These are phyloP conservation scores for Phytophthora vignae DNA, from an alignment of 352 stramenopile species.

Conservation along the genomic window DNA sequence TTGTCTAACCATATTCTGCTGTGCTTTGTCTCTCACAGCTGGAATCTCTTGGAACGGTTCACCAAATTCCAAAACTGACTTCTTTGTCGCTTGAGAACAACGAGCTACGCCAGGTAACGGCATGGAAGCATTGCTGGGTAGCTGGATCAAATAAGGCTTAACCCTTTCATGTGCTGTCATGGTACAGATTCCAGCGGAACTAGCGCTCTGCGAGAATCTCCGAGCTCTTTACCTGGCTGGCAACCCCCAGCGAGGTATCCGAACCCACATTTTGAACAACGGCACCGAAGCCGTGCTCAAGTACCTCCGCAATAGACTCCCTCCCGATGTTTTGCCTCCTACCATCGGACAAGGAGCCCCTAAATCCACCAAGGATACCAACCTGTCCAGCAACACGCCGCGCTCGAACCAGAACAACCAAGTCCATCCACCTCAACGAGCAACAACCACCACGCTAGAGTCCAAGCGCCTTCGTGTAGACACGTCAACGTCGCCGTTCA, in stretches of 20 bases:
- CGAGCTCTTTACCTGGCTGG: slow-evolving; percentile 67
- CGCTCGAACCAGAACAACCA: slow-evolving; percentile 29
- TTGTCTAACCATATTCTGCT: not conserved
- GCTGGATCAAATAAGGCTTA: not conserved
- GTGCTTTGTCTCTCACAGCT: slow-evolving; percentile 41
- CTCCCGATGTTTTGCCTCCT: slow-evolving; percentile 34
- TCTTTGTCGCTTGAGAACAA: slow-evolving; percentile 89
- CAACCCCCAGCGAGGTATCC: slow-evolving; percentile 83
- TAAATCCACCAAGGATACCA: slow-evolving; percentile 18
- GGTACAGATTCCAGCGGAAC: slow-evolving; percentile 68
- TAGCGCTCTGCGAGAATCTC: slow-evolving; percentile 68
- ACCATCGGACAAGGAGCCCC: slow-evolving; percentile 24
- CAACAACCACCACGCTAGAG: slow-evolving; percentile 25
- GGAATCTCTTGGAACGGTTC: slow-evolving; percentile 65
- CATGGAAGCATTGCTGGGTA: not conserved
- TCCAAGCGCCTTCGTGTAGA: slow-evolving; percentile 43
- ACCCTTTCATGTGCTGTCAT: not conserved
- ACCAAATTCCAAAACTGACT: slow-evolving; percentile 65
- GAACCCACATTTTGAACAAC: slow-evolving; percentile 67
- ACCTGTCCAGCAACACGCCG: slow-evolving; percentile 18
- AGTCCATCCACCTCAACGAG: slow-evolving; percentile 9
- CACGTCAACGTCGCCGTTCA: slow-evolving; percentile 27
- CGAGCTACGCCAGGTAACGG: slow-evolving; percentile 69
- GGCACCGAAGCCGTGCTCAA: slow-evolving; percentile 80
- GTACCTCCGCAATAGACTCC: slow-evolving; percentile 70